A percentile compares a stretch with the other conserved stretches of the same genome.
Evolutionary conservation across 371 early-diverging fungal species (phyloP).

Genomic region (Sporodiniella umbellata): DNA sequence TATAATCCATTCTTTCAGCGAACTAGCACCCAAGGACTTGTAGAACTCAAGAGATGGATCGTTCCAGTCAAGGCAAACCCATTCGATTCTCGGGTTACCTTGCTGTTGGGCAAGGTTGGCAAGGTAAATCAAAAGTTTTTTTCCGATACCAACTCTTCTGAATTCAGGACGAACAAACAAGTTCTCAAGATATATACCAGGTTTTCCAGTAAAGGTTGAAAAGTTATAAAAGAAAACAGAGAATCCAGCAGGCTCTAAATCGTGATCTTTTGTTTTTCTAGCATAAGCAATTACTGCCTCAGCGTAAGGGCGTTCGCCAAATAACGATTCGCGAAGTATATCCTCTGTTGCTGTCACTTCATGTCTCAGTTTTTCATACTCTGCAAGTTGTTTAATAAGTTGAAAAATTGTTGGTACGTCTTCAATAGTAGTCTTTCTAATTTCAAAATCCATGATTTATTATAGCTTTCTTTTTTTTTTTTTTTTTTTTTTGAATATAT

Average conservation of each 20-base stretch:
- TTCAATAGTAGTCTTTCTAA: constrained; percentile 55
- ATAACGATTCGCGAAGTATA: constrained; percentile 55
- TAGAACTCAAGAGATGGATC: constrained; percentile 63
- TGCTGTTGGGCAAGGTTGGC: constrained; percentile 61
- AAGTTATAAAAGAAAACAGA: constrained; percentile 85
- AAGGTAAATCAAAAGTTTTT: constrained; percentile 63
- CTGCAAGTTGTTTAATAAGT: constrained; percentile 73
- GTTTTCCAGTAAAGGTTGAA: constrained; percentile 69
- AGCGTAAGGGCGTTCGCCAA: constrained; percentile 63
- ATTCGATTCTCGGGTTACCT: constrained; percentile 75
- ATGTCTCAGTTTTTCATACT: constrained; percentile 73
- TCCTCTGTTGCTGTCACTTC: constrained; percentile 72
- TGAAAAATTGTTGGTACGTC: constrained; percentile 65
- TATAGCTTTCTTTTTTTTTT: no score
- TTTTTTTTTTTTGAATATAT: no score
- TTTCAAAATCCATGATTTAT: constrained; percentile 25
- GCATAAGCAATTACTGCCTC: constrained; percentile 65
- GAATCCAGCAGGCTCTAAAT: constrained; percentile 62
- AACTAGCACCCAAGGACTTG: constrained; percentile 57
- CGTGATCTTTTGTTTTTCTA: constrained; percentile 26
- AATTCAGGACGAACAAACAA: constrained; percentile 66
- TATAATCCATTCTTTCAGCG: constrained; percentile 67
- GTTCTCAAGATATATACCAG: constrained; percentile 84
- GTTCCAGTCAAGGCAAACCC: constrained; percentile 65
- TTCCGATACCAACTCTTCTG: constrained; percentile 75